Conservation (phyloP, 345 rosid genomes). For the Citrus hindsii region DNA sequence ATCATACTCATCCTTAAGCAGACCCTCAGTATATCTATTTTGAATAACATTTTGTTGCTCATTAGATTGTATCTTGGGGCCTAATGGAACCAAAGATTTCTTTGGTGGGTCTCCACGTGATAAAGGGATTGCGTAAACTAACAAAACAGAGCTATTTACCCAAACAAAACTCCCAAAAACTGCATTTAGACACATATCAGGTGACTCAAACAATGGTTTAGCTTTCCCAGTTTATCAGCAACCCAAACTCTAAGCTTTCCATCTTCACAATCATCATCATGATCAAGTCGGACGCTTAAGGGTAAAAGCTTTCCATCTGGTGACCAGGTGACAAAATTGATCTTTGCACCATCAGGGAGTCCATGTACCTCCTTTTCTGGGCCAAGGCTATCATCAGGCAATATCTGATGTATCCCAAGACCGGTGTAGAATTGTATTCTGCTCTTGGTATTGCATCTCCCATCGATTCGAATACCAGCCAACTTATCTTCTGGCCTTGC, state of each 20-base stretch:
- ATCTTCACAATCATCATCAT: constrained; percentile 39
- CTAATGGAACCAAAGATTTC: constrained; percentile 82
- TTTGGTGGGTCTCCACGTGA: constrained; percentile 78
- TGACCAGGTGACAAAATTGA: constrained; percentile 87
- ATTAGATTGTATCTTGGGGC: constrained; percentile 85
- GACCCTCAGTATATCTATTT: constrained; percentile 84
- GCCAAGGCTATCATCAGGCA: constrained; percentile 74
- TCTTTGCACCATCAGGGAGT: constrained; percentile 80
- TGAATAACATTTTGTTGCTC: constrained; percentile 65
- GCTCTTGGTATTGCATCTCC: no score
- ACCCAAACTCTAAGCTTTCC: constrained; percentile 85
- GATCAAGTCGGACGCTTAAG: constrained; percentile 64
- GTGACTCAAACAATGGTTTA: constrained; percentile 69
- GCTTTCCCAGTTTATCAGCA: constrained; percentile 80
- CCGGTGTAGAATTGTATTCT: constrained; percentile 47
- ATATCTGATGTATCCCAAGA: constrained; percentile 67
- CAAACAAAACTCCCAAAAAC: constrained; percentile 86
- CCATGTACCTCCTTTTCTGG: constrained; percentile 82
- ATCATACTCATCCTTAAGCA: constrained; percentile 90
- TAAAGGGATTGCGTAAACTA: constrained; percentile 73
- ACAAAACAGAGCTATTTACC: constrained; percentile 65
- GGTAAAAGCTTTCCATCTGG: constrained; percentile 77
- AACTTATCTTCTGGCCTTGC: no score
- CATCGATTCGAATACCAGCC: no score
- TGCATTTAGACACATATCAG: constrained; percentile 60